Evolutionary conservation across 495 filamentous ascomycete genomes (phyloP), one percentile per base, ranked within the genome.

Genomic region (Letharia columbiana): DNA sequence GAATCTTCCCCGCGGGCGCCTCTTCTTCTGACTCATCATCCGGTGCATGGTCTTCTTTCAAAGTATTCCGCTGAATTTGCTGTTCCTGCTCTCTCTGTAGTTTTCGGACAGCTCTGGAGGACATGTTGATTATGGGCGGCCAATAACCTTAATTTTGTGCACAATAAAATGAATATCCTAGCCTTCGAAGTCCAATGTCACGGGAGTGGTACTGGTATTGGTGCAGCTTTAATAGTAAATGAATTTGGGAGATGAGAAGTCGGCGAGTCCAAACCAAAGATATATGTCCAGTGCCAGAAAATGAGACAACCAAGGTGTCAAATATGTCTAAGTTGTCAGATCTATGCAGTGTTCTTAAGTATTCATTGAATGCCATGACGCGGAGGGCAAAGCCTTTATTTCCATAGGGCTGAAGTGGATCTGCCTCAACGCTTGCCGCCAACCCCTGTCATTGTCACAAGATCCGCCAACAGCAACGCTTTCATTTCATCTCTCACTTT

Each of bases 21-120:
- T 80, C 79, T 23, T 84, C 83, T 56, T 81, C 80, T 20, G 74
- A 73, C 17, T 77, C 77, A 18, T 83, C 80, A 66, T 86, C 77
- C 31, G 79, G 76, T 50, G 77, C 78, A 23, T 78, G 74, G n/a
- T 75, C 74, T 69, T 77, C 63, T 17, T 73, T 69, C 35, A 74
- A 45, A 74, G 72, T n/a, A 10, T 65, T 66, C 49, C 84, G 77
- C 71, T 86, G 82, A 71, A 84, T 78, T 76, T 88, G 85, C 79
- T 89, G 78, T 68, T 83, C 82, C 61, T 78, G 77, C 74, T 84
- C 80, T 70, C 79, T 85, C 68, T 91, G 89, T 52, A 92, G 78
- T 75, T 90, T 91, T 58, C 90, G 84, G 61, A 94, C 74, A 42
- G 91, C 89, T 67, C 91, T 84, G 40, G 86, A 90, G 47, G 91